These are phyloP conservation scores for Hypsizygus marmoreus DNA, from an alignment of 768 basidiomycete genomes.

Conservation along the genomic window DNA sequence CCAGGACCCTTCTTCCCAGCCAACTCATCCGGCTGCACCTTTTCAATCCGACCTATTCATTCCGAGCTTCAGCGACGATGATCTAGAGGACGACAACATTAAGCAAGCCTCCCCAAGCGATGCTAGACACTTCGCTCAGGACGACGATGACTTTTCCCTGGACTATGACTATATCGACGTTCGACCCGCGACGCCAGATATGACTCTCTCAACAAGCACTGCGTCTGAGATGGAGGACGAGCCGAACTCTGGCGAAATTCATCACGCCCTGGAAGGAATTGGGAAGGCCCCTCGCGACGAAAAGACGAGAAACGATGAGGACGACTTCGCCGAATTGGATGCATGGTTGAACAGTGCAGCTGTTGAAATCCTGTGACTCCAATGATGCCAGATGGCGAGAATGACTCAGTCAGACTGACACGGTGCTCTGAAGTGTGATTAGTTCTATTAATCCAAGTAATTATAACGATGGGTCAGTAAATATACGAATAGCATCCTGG, in stretches of 20 bases:
- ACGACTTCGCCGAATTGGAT: conserved; percentile 67
- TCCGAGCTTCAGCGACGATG: conserved; percentile 6
- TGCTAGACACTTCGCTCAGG: not conserved
- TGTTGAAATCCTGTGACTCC: conserved; percentile 48
- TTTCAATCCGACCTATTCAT: conserved; percentile 10
- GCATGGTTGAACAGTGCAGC: conserved; percentile 69
- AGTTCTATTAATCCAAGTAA: too few relatives aligned
- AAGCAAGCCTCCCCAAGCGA: not conserved
- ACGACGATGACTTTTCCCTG: conserved; percentile 31
- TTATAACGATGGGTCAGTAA: conserved; percentile 47
- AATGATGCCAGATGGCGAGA: not conserved
- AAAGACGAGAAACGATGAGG: conserved; percentile 26
- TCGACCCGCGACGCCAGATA: not conserved
- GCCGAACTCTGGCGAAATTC: too few relatives aligned
- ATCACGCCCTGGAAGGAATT: too few relatives aligned
- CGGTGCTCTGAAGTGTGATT: too few relatives aligned
- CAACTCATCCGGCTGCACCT: too few relatives aligned
- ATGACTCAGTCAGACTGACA: too few relatives aligned
- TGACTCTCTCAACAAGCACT: conserved; percentile 2
- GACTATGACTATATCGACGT: conserved; percentile 24
- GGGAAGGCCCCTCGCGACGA: too few relatives aligned
- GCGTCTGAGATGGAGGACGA: conserved; percentile 1
- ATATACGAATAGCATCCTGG: conserved; percentile 59
- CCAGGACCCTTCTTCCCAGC: not conserved
- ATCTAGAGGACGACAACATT: not conserved